Evolutionary conservation across 495 filamentous ascomycete species (phyloP).

Genomic region (Terfezia claveryi): DNA sequence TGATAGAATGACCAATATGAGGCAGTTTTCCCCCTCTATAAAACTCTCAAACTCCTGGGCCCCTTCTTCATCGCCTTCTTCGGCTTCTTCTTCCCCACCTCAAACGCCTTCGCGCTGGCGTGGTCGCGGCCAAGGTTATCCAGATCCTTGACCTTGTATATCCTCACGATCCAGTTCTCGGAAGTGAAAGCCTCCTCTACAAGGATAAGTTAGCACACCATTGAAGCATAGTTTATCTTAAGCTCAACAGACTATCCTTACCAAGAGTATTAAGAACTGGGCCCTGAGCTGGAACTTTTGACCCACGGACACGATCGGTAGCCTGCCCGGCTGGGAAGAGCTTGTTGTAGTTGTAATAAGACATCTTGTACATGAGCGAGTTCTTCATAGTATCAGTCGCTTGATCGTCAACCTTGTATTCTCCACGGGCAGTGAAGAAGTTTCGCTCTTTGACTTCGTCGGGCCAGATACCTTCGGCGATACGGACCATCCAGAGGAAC

Average conservation of each 20-base stretch:
- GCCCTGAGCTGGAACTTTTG: constrained; percentile 59
- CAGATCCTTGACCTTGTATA: constrained; percentile 98
- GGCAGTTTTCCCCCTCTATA: neutral
- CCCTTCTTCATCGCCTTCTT: constrained; percentile 59
- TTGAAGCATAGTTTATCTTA: too few relatives aligned
- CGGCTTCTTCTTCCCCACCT: constrained; percentile 87
- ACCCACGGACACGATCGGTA: constrained; percentile 67
- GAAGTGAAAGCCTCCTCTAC: constrained; percentile 81
- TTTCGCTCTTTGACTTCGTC: constrained; percentile 94
- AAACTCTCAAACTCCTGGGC: constrained; percentile 51
- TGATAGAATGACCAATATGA: too few relatives aligned
- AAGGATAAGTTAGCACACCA: neutral
- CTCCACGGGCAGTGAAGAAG: constrained; percentile 85
- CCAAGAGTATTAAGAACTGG: constrained; percentile 67
- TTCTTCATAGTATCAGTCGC: constrained; percentile 98
- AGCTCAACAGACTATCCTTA: neutral
- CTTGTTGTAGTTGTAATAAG: constrained; percentile 88
- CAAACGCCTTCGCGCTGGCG: constrained; percentile 61
- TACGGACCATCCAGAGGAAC: constrained; percentile 99
- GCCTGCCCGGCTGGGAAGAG: constrained; percentile 89
- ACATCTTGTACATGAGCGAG: constrained; percentile 99
- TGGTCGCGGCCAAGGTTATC: constrained; percentile 92
- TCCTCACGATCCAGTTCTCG: constrained; percentile 99
- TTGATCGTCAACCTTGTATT: constrained; percentile 83
- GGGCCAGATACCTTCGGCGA: constrained; percentile 98